phyloP scores from a whole-genome alignment of 2,329 filamentous ascomycete species.

The Aureobasidium sp. region DNA sequence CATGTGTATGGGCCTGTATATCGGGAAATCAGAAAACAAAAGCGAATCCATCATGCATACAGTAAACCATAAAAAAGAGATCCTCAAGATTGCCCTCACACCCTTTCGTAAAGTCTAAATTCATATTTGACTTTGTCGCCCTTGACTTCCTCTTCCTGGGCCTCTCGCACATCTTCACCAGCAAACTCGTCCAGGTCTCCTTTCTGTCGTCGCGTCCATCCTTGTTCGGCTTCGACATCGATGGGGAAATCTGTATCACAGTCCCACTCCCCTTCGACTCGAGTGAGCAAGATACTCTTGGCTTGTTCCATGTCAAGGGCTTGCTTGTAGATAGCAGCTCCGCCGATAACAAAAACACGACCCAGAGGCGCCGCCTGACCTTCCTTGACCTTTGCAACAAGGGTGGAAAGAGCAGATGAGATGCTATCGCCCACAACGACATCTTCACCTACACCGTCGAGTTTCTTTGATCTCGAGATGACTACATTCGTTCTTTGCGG shows the following conservation, averaged over 20 bases:
- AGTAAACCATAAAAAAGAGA: not conserved
- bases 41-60: not conserved
- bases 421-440: constrained; percentile 28
- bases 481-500: constrained; percentile 75
- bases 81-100: not conserved
- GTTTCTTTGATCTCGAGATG: constrained; percentile 46
- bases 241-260: constrained; percentile 69
- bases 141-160: constrained; percentile 53
- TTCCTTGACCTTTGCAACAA: constrained; percentile 16
- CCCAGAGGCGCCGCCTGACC: constrained; percentile 31
- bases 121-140: constrained; percentile 42
- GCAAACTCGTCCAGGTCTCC: constrained; percentile 53
- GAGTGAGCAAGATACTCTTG: constrained; percentile 59
- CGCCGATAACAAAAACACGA: constrained; percentile 79
- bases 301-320: constrained; percentile 54
- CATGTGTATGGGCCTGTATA: too few relatives aligned
- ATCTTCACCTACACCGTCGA: constrained; percentile 27
- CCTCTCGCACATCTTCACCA: constrained; percentile 53
- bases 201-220: constrained; percentile 48
- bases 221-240: constrained; percentile 35
- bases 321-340: constrained; percentile 71
- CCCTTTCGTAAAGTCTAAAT: constrained; percentile 24
- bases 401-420: constrained; percentile 24
- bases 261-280: constrained; percentile 59
- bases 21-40: not conserved